Conservation (phyloP, 2,329 filamentous ascomycete species). For the Nigrospora osmanthi region DNA sequence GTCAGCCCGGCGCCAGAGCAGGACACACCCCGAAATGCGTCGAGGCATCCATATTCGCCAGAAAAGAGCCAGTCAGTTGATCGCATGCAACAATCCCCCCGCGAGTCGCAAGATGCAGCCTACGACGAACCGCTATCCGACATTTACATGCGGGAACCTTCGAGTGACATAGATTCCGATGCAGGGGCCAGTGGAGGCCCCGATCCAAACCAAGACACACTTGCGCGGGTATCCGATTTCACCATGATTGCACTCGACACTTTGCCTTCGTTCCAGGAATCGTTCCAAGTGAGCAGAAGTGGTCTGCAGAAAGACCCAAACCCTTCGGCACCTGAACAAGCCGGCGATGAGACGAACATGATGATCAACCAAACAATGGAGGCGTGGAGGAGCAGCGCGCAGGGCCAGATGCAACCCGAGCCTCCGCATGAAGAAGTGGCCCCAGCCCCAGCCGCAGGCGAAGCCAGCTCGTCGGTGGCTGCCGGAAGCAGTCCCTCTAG, state of each 20-base stretch:
- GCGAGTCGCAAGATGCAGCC: slow-evolving; percentile 4
- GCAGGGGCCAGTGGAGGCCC: slow-evolving; percentile 9
- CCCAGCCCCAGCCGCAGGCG: neutral
- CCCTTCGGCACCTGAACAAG: slow-evolving; percentile 25
- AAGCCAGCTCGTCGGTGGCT: neutral
- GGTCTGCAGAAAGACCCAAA: slow-evolving; percentile 18
- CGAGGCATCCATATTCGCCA: too few species aligned
- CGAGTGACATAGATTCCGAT: slow-evolving; percentile 19
- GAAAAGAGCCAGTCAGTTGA: neutral
- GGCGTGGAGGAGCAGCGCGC: slow-evolving; percentile 32
- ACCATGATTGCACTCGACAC: slow-evolving; percentile 53
- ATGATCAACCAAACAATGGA: slow-evolving; percentile 50
- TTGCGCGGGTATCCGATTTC: slow-evolving; percentile 41
- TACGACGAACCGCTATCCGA: slow-evolving; percentile 11
- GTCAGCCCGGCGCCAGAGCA: neutral
- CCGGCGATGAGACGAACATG: slow-evolving; percentile 47
- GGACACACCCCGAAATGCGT: neutral
- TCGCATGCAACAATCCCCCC: neutral
- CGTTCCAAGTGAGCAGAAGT: slow-evolving; percentile 32
- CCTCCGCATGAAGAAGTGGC: slow-evolving; percentile 15
- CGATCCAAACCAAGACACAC: slow-evolving; percentile 27
- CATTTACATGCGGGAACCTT: slow-evolving; percentile 14
- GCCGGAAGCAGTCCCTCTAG: slow-evolving; percentile 14
- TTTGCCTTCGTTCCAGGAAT: slow-evolving; percentile 34
- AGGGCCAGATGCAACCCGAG: slow-evolving; percentile 11